Evolutionary conservation across 371 early-diverging fungal species (phyloP), one percentile per base, ranked within the genome.

Genomic region (Mortierella sp.): DNA sequence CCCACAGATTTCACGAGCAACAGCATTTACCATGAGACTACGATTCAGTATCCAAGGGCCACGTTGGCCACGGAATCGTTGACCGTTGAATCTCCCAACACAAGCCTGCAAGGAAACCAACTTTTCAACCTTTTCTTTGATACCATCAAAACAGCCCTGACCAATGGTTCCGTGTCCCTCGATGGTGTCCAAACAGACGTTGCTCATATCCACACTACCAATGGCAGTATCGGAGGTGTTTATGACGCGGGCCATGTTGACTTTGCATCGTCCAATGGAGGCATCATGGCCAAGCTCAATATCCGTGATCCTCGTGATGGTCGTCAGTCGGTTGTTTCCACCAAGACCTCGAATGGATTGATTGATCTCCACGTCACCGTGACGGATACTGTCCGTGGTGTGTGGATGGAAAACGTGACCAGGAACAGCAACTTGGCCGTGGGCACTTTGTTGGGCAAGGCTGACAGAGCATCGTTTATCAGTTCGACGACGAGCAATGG

Each of bases 11-110:
- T 13, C 16, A 13, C 28, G 2, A 26, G 18, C 57, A 39, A 67
- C n/a, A 14, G 27, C 16, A 54, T 74, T 26, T 68, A 69, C 55
- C 64, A 74, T 54, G 69, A 74, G 18, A 74, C 76, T 23, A 52
- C 45, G 19, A 58, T 74, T 28, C 61, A 58, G 19, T 55, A 61
- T 42, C 76, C 76, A 8, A 19, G 54, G n/a, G 19, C 61, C 1
- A 42, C 51, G 1, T 18, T 18, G 10, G 28, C 58, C 0, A 19
- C 49, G 9, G 54, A 54, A 3, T 65, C 69, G 2, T 52, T 74
- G 19, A 14, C 24, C 9, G 39, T 74, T 23, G 23, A 3, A 7
- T 53, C 62, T 6, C 65, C 76, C 54, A 61, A 56, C 51, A 61
- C 76, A 8, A 26, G 45, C 48, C 28, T 65, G 38, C 26, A 39